These are phyloP conservation scores for Penicillium sumatraense DNA, from an alignment of 2,329 filamentous ascomycete species.

Conservation along the genomic window DNA sequence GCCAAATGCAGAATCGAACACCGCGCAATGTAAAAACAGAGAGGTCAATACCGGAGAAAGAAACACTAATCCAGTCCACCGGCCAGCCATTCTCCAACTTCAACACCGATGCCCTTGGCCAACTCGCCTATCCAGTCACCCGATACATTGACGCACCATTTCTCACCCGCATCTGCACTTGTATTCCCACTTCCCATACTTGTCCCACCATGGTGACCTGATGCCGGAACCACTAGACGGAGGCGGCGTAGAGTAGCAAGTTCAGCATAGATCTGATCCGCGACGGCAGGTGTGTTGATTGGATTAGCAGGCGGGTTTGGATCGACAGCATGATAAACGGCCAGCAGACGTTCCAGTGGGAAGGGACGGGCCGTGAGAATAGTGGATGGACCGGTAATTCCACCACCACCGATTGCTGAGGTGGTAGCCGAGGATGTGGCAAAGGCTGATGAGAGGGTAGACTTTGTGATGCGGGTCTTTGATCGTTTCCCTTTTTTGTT, in stretches of 20 bases:
- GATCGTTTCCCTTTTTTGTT: constrained; percentile 40
- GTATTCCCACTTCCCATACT: constrained; percentile 40
- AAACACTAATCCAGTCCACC: constrained; percentile 45
- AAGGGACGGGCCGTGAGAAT: constrained; percentile 50
- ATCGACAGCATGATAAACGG: constrained; percentile 54
- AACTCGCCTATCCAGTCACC: constrained; percentile 52
- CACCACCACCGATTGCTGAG: constrained; percentile 35
- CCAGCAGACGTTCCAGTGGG: constrained; percentile 50
- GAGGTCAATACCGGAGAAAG: neutral
- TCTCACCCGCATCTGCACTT: constrained; percentile 47
- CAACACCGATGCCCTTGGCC: constrained; percentile 50
- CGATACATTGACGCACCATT: constrained; percentile 54
- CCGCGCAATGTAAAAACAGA: constrained; percentile 4
- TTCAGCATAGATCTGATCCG: constrained; percentile 51
- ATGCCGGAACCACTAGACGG: constrained; percentile 50
- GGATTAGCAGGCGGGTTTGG: constrained; percentile 48
- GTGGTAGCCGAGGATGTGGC: constrained; percentile 44
- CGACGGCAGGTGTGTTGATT: constrained; percentile 40
- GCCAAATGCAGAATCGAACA: neutral
- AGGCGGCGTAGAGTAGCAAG: constrained; percentile 52
- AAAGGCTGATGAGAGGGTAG: constrained; percentile 45
- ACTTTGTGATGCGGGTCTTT: constrained; percentile 47
- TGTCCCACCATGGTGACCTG: constrained; percentile 36
- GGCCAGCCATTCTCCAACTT: constrained; percentile 51
- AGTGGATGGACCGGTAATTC: constrained; percentile 43